phyloP scores from a whole-genome alignment of 306 rosid genomes.

The peach (Prunus persica) region Prunus_persica_NCBIv2 NC_034011.1:2923001-2923500 shows the following conservation, averaged over 20 bases:
- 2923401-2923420: not conserved
- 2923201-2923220: not conserved
- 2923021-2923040: not conserved
- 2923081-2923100: slow-evolving; percentile 13
- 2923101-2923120: slow-evolving; percentile 17
- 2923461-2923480: slow-evolving; percentile 5
- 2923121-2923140: slow-evolving; percentile 15
- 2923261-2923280: slow-evolving; percentile 14
- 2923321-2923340: not conserved
- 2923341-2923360: not conserved
- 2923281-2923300: slow-evolving; percentile 10
- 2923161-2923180: not conserved
- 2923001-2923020: not conserved
- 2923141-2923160: not conserved
- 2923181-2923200: not conserved
- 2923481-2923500: not conserved
- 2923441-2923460: not conserved
- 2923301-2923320: not conserved
- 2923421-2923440: not conserved
- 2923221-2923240: slow-evolving; percentile 9
- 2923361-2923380: not conserved
- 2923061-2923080: not conserved
- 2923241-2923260: slow-evolving; percentile 18
- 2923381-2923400: slow-evolving; percentile 1
- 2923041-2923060: not conserved